Conservation (phyloP, 2,329 filamentous ascomycete species). For the Penicillium brasilianum region DNA sequence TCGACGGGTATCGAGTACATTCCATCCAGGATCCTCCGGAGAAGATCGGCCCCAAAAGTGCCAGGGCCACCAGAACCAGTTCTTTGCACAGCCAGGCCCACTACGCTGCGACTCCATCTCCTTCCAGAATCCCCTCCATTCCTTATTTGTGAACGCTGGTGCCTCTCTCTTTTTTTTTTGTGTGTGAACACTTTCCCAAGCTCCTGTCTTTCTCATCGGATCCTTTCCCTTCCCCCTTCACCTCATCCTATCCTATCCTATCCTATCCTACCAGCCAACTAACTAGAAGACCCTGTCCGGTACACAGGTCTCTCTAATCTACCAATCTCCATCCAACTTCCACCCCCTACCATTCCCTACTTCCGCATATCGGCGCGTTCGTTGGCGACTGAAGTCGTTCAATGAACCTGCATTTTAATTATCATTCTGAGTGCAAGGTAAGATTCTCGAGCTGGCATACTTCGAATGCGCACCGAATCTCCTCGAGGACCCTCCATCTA, state of each 20-base stretch:
- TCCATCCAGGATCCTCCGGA: slow-evolving; percentile 29
- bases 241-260: neutral
- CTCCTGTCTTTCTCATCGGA: slow-evolving; percentile 8
- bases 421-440: slow-evolving; percentile 68
- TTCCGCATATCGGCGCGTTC: slow-evolving; percentile 69
- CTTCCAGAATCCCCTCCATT: slow-evolving; percentile 27
- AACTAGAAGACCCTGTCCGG: slow-evolving; percentile 9
- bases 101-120: slow-evolving; percentile 30
- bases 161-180: slow-evolving; percentile 6
- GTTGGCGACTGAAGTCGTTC: slow-evolving; percentile 86
- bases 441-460: slow-evolving; percentile 42
- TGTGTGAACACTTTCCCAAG: slow-evolving; percentile 18
- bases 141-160: slow-evolving; percentile 16
- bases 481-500: slow-evolving; percentile 25
- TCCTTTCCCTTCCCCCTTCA: neutral
- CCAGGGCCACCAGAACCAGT: neutral
- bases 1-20: slow-evolving; percentile 17
- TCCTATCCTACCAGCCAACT: neutral
- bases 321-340: neutral
- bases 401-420: slow-evolving; percentile 92
- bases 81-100: slow-evolving; percentile 17
- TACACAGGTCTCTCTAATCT: slow-evolving; percentile 14
- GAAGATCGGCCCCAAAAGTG: slow-evolving; percentile 31
- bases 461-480: no score
- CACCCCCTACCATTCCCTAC: slow-evolving; percentile 2